A percentile compares a stretch with the other conserved stretches of the same genome.
Evolutionary conservation across 2,329 filamentous ascomycete species (phyloP).

Genomic region (Pyrenophora teres): DNA sequence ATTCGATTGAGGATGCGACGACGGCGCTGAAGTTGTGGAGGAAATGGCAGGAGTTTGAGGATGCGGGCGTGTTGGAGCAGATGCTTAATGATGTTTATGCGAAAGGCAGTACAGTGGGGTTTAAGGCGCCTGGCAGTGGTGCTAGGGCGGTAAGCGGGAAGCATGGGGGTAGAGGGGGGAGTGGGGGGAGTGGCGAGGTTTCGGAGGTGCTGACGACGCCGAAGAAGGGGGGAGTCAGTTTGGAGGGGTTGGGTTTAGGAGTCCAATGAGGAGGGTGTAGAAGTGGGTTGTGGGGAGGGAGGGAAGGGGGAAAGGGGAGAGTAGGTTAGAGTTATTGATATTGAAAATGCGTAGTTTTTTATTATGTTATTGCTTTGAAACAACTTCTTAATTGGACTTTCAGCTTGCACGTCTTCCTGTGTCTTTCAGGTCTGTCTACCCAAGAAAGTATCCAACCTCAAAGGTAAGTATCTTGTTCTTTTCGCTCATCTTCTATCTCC

Average conservation of each 20-base stretch:
- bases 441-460: no score
- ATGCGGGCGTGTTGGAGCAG: conserved; percentile 79
- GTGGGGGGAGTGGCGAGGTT: conserved; percentile 54
- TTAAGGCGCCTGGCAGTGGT: conserved; percentile 42
- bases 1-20: conserved; percentile 92
- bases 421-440: no score
- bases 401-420: no score
- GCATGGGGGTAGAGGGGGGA: conserved; percentile 8
- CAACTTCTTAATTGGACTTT: no score
- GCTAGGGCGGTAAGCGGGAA: conserved; percentile 9
- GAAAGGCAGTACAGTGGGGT: conserved; percentile 61
- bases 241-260: conserved; percentile 45
- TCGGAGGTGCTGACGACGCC: conserved; percentile 62
- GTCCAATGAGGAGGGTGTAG: conserved; percentile 31
- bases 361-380: no score
- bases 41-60: conserved; percentile 87
- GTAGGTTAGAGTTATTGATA: no score
- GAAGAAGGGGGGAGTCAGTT: conserved; percentile 49
- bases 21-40: conserved; percentile 88
- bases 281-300: background rate
- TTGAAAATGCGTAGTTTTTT: no score
- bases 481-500: no score
- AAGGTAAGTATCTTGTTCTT: background rate
- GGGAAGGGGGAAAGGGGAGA: background rate
- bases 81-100: conserved; percentile 87